Evolutionary conservation across 1,139 yeast genomes (phyloP), one percentile per base, ranked within the genome.

Genomic region (Waltiozyma sp.): DNA sequence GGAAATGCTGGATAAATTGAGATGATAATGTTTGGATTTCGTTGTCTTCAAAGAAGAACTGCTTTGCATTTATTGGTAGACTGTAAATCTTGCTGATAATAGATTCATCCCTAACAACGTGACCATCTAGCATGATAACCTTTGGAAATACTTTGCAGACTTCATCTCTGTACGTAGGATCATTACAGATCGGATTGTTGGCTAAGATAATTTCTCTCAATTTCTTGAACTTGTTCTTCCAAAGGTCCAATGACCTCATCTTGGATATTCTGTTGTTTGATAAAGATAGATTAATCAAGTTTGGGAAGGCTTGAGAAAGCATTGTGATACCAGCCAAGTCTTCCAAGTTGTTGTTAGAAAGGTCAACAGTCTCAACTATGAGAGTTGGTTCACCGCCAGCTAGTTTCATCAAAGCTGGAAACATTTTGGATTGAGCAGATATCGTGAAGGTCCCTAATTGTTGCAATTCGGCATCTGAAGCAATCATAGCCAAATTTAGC

Each of bases 401-500:
- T 18, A 93, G 65, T 58, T 84, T 87, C 87, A 91, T 79, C 51
- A 91, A 66, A 1, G 98, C 98, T 3, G 89, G 85, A 61, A 91
- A 88, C 72, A 89, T 80, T 60, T 89, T 89, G 15, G 93, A 73
- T 41, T 79, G 72, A 8, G 77, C 70, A 4, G 70, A 60, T 1
- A 78, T 66, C 16, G 75, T 66, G 52, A 88, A 78, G 44, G 87
- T 68, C 0, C 96, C 95, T 49, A 73, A 73, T 16, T 73, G 65
- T 18, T 64, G 64, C 40, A 91, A 66, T 15, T 63, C 69, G 26
- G 75, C 80, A 58, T 91, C 97, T 42, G 72, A 72, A 47, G 75
- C 73, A 55, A 88, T 76, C 43, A 68, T 68, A n/a, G 81, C 70
- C 43, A 91, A 67, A 56, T 89, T 85, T 45, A 91, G 68, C 70